Evolutionary conservation across 2,329 filamentous ascomycete genomes (phyloP), one percentile per base, ranked within the genome.

Genomic region (Sporothrix euskadiensis): DNA sequence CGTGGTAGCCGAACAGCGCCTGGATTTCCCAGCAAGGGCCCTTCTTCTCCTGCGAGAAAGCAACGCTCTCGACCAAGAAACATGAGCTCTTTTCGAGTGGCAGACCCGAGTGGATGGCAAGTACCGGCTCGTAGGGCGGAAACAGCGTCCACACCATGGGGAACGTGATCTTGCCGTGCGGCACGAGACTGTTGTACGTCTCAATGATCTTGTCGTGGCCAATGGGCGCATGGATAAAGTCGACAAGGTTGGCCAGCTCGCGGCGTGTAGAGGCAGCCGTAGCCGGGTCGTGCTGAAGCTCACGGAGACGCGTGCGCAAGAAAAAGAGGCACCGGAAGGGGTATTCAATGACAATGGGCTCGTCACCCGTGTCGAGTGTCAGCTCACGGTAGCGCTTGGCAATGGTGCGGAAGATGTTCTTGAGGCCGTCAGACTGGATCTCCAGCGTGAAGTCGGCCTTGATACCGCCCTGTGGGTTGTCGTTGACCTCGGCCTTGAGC

Each of bases 71-170:
- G 10, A 66, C 59, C 4, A 72, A 35, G 61, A 56, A 66, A 32
- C 71, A 72, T n/a, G 71, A 65, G 44, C 57, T 54, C 30, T 70
- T 49, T 47, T 65, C 61, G 30, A 56, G 61, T 16, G 26, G 26
- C 19, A 49, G 41, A 16, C 61, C 71, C 4, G 44, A 19, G 12
- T 66, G 44, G 32, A 56, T 47, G 44, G 71, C 57, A 3, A 72
- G 30, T 12, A 72, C 71, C 12, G 71, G 71, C 71, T 72, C 71
- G 71, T 72, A 65, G 1, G 71, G 71, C 44, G 71, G 71, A n/a
- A 66, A 72, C 71, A 72, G 59, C 32, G 71, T 72, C 71, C 71
- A 72, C 59, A 72, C 59, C 57, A 72, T 72, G 26, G 44, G 57
- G 22, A 72, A 72, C 7, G 57, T 65, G 61, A 72, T 72, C 59